Evolutionary conservation across 2,329 filamentous ascomycete genomes (phyloP), one percentile per base, ranked within the genome.

Genomic region (Apiospora rasikravindrae): DNA sequence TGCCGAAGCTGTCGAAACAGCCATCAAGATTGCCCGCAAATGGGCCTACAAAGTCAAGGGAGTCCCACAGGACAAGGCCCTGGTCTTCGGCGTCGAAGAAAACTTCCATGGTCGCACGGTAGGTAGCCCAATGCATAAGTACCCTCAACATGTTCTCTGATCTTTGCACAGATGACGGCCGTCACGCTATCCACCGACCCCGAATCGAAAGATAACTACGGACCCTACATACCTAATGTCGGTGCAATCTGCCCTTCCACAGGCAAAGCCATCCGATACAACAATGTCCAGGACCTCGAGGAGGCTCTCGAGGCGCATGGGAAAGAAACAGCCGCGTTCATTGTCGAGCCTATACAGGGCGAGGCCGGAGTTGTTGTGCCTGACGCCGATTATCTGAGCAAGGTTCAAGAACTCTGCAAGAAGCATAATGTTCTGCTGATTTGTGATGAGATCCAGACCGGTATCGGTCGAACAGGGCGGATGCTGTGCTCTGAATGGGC

Each of bases 21-120:
- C 93, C 16, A 91, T 98, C 85, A 98, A 98, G 88, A 91, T 98
- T 84, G 96, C 96, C 73, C 89, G 96, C 76, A 98, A 98, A 85
- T 98, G 96, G 96, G 95, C 95, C 6, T 98, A 98, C 88, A 98
- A 98, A 86, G 91, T 94, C 81, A 98, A 98, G 88, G 91, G 92
- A 29, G 96, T 98, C 74, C 91, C 94, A 7, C 87, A 94, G 82
- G 92, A 93, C 80, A 90, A 96, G 86, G 96, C 96, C 11, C 83
- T 96, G 75, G 89, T 98, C 49, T 93, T 98, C 81, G 92, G 92
- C 76, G 95, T 93, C 49, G 86, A 92, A 70, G 94, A 98, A 84
- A 98, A 98, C 87, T 99, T 98, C 86, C 96, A 99, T 84, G 96
- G 96, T 77, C 90, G 96, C 78, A 98, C 96, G 71, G 94, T 96